Evolutionary conservation across 139 green algal genomes (phyloP).

Genomic region (Desmodesmus armatus): DNA sequence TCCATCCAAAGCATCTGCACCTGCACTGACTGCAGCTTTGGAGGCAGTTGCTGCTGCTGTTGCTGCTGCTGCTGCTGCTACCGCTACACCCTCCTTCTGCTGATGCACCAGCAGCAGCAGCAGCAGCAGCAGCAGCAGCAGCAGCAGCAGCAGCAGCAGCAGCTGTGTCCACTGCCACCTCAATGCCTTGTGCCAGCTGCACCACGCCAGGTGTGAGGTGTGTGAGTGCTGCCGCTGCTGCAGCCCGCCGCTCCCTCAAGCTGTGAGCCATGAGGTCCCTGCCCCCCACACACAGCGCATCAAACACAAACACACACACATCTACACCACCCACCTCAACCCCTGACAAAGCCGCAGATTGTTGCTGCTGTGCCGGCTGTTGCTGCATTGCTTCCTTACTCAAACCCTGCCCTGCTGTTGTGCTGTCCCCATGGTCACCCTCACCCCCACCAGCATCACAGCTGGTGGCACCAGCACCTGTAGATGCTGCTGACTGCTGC

Average conservation of each 20-base stretch:
- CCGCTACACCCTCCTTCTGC: neutral
- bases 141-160: neutral
- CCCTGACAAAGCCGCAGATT: too few species aligned
- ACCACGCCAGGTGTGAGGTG: slow-evolving; percentile 48
- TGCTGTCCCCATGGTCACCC: neutral
- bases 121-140: neutral
- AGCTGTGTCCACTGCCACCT: slow-evolving; percentile 9
- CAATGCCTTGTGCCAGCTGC: slow-evolving; percentile 54
- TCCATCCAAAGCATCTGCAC: neutral
- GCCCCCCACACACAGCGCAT: slow-evolving; percentile 82
- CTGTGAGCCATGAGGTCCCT: slow-evolving; percentile 62
- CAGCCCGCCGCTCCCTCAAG: slow-evolving; percentile 64
- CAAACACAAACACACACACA: slow-evolving; percentile 93
- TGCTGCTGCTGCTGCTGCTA: too few species aligned
- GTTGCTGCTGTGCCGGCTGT: neutral
- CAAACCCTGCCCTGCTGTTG: neutral
- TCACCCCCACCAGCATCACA: neutral
- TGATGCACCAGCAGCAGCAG: neutral
- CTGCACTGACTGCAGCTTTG: neutral
- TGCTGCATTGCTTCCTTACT: neutral
- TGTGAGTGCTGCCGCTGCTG: slow-evolving; percentile 45
- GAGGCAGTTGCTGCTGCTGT: too few species aligned
- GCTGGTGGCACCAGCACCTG: neutral
- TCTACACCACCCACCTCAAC: slow-evolving; percentile 60
- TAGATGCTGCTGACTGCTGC: neutral